Evolutionary conservation across 768 basidiomycete genomes (phyloP).

Genomic region (Psilocybe cubensis): DNA sequence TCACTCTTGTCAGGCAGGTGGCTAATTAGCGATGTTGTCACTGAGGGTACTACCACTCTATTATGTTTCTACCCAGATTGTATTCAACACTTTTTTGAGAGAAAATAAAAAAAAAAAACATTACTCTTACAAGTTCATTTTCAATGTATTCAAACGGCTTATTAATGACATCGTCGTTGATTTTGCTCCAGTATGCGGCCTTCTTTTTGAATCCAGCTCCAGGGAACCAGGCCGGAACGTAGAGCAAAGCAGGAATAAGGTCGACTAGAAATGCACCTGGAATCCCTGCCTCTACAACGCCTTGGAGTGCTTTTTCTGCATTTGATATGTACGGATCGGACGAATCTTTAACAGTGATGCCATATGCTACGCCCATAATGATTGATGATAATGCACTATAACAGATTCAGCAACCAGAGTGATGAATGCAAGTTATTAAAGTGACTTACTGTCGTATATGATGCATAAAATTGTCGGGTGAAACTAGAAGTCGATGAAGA

Average conservation of each 20-base stretch:
- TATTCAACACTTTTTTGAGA: too few species aligned
- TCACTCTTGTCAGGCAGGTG: too few species aligned
- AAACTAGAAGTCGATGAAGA: too few species aligned
- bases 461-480: too few species aligned
- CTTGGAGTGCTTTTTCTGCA: slow-evolving; percentile 40
- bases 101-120: too few species aligned
- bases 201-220: slow-evolving; percentile 61
- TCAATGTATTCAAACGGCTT: slow-evolving; percentile 35
- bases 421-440: neutral
- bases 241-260: slow-evolving; percentile 35
- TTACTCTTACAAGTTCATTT: slow-evolving; percentile 27
- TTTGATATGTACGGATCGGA: slow-evolving; percentile 47
- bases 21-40: too few species aligned
- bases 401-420: neutral
- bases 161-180: slow-evolving; percentile 38
- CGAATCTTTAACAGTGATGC: slow-evolving; percentile 39
- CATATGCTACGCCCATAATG: slow-evolving; percentile 48
- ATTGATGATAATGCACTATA: slow-evolving; percentile 25
- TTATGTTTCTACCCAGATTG: too few species aligned
- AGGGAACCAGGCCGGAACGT: slow-evolving; percentile 62
- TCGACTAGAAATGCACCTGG: slow-evolving; percentile 53
- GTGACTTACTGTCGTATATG: neutral
- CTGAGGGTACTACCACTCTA: too few species aligned
- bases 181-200: slow-evolving; percentile 45
- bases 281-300: slow-evolving; percentile 34